Base-by-base conservation (phyloP, 1,284 basidiomycete genomes). In the Apiotrichum porosum region DNA sequence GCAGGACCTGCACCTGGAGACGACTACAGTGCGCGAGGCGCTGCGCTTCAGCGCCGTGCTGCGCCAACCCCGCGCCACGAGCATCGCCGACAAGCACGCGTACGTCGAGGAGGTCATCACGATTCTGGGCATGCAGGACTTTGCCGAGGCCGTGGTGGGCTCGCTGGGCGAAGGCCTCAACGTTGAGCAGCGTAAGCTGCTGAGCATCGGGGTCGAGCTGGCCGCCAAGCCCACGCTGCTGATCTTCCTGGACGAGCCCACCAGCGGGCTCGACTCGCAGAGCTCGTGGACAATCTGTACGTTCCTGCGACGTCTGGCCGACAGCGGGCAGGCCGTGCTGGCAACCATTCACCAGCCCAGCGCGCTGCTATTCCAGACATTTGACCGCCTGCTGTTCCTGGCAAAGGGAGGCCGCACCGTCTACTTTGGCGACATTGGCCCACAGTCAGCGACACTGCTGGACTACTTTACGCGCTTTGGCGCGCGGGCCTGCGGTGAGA, bases 31-130 rank as follows among this genome's bases (percentile, higher is more conserved):
- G 4, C 78, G 86, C 22, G 89, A 94, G 62, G 85, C 88, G 0
- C 72, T 94, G 0, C 72, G 81, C 21, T 90, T 92, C 71, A 88
- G 85, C 2, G 90, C 90, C 0, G 78, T 82, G 54, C 73, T 93
- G 9, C 81, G 89, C n/a, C 90, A 92, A 61, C 84, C 86, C 1
- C 69, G 76, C 6, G 75, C 75, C 4, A 79, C 87, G 1, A 75
- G 86, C 0, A 68, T 77, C 17, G 75, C 72, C 44, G 76, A 78
- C 30, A 77, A 77, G 63, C 65, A 77, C 38, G 74, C 68, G 28
- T 79, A 78, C 56, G 77, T 77, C 42, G 75, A 79, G 43, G 70
- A 73, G 30, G 75, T 78, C 26, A 75, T 79, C 56, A 72, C 76
- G 37, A 62, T 79, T 6, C 71, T 79, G 36, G 77, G 78, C 56